These are phyloP conservation scores for Ceratobasidium sp. DNA, from an alignment of 1,284 basidiomycete species.

Conservation along the genomic window DNA sequence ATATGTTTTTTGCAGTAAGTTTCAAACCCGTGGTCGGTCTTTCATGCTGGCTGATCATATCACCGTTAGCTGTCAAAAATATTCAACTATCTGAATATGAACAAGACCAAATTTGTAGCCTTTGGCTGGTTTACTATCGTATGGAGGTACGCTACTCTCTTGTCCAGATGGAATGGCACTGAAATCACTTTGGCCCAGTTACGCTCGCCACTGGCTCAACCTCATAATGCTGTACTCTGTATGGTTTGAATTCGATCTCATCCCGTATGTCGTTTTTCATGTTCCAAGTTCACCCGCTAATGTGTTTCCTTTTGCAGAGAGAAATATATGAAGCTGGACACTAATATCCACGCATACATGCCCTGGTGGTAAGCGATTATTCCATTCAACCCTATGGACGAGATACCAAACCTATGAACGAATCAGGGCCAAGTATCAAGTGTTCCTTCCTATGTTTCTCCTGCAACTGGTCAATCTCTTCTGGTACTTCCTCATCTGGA, in stretches of 20 bases:
- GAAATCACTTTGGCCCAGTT: conserved; percentile 62
- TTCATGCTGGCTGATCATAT: conserved; percentile 22
- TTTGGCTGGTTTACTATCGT: conserved; percentile 77
- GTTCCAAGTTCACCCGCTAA: background rate
- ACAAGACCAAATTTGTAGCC: conserved; percentile 69
- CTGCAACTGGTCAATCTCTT: conserved; percentile 89
- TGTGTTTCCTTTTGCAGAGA: conserved; percentile 59
- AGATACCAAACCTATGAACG: background rate
- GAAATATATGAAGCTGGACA: conserved; percentile 63
- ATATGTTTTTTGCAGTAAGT: conserved; percentile 85
- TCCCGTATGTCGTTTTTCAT: conserved; percentile 71
- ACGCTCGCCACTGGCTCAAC: conserved; percentile 96
- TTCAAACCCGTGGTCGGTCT: background rate
- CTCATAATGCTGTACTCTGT: conserved; percentile 88
- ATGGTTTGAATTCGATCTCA: conserved; percentile 80
- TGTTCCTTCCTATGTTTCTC: conserved; percentile 78
- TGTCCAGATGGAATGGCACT: background rate
- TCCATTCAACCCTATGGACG: too few relatives aligned
- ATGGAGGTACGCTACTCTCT: conserved; percentile 76
- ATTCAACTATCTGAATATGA: conserved; percentile 83
- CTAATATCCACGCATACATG: conserved; percentile 75
- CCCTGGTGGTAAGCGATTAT: conserved; percentile 61
- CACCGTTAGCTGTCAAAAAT: conserved; percentile 77
- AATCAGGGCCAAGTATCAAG: conserved; percentile 77
- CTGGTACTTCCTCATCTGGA: conserved; percentile 87